phyloP scores from a whole-genome alignment of 257 asterid genomes.

The Petunia axillaris region DNA sequence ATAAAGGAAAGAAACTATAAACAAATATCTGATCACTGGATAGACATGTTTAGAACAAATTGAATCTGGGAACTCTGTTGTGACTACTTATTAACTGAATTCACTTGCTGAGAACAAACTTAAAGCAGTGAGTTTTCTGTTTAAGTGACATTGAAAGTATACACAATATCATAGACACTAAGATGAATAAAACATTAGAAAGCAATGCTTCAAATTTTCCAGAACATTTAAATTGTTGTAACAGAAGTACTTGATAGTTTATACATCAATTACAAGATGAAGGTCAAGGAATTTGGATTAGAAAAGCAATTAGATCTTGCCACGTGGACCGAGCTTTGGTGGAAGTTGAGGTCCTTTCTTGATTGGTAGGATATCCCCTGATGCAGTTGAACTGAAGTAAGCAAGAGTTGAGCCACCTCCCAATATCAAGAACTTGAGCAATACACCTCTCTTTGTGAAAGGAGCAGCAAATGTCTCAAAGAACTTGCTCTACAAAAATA shows the following conservation, averaged over 20 bases:
- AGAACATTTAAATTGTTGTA: neutral
- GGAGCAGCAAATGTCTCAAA: conserved; percentile 98
- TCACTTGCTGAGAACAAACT: neutral
- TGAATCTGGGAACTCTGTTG: neutral
- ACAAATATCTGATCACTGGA: neutral
- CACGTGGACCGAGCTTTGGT: conserved; percentile 82
- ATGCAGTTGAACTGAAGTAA: conserved; percentile 79
- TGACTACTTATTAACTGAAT: neutral
- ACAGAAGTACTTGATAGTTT: conserved; percentile 32
- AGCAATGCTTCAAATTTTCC: neutral
- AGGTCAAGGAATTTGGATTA: conserved; percentile 24
- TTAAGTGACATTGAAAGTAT: neutral
- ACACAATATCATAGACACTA: too few relatives aligned
- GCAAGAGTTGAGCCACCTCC: conserved; percentile 90
- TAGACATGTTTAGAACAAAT: neutral
- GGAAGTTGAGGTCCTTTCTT: conserved; percentile 96
- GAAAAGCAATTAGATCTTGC: conserved; percentile 57
- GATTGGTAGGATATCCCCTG: conserved; percentile 87
- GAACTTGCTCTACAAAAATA: conserved; percentile 78
- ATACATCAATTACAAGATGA: conserved; percentile 37
- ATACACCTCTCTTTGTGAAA: conserved; percentile 92
- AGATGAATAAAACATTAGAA: conserved; percentile 16
- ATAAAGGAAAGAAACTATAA: neutral
- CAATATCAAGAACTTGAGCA: conserved; percentile 92
- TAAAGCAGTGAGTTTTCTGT: neutral